Conservation (phyloP, 2,329 filamentous ascomycete species). For the Colletotrichum sp. region DNA sequence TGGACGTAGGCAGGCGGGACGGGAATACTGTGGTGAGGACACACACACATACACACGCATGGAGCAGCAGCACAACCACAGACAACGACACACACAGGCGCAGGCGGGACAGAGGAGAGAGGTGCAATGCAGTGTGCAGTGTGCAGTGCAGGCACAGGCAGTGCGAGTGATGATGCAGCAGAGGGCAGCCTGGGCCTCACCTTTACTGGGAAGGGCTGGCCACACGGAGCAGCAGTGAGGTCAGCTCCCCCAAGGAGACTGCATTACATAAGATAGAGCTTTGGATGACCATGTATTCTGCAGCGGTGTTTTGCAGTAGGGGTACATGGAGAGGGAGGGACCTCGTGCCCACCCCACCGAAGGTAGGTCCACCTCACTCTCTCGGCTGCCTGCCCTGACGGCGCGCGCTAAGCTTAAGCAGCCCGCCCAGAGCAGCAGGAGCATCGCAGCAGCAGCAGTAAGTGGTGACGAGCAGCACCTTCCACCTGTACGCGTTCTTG, state of each 20-base stretch:
- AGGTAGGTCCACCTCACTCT: not conserved
- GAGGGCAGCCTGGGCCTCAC: conserved; percentile 15
- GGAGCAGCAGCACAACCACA: not conserved
- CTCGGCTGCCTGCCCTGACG: not conserved
- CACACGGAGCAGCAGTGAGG: not conserved
- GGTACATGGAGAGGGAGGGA: not conserved
- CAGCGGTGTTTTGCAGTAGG: not conserved
- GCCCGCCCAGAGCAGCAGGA: not conserved
- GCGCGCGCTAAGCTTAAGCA: not conserved
- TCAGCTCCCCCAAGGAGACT: not conserved
- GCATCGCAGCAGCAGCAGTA: not conserved
- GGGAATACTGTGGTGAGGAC: not conserved
- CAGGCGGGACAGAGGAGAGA: not conserved
- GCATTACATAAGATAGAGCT: not conserved
- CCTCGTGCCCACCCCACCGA: not conserved
- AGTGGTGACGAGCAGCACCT: not conserved
- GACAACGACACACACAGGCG: not conserved
- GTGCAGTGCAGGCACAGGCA: not conserved
- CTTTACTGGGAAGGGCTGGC: conserved; percentile 8
- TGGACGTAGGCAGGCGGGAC: not conserved
- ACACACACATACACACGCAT: not conserved
- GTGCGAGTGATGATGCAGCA: conserved; percentile 17
- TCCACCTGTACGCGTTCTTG: conserved; percentile 1
- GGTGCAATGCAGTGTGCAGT: not conserved
- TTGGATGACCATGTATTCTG: not conserved